These are phyloP conservation scores for Phytophthora pini DNA, from an alignment of 352 stramenopile genomes.

Conservation along the genomic window DNA sequence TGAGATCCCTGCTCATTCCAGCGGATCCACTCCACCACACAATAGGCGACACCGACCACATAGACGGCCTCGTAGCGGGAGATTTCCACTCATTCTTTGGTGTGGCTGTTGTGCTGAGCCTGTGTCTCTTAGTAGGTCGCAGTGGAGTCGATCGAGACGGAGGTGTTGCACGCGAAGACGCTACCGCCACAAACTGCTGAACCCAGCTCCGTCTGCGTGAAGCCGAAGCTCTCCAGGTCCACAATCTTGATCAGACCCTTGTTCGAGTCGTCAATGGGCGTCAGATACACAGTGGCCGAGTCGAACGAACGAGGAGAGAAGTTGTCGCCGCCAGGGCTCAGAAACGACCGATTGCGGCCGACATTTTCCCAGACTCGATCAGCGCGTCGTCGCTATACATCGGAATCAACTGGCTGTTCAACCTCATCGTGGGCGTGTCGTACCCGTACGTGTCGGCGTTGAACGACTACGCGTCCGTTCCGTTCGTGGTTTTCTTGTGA, in stretches of 20 bases:
- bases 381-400: constrained; percentile 35
- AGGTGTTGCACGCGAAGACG: constrained; percentile 6
- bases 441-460: constrained; percentile 61
- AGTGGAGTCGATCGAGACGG: constrained; percentile 23
- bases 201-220: constrained; percentile 37
- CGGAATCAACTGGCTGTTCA: constrained; percentile 57
- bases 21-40: not conserved
- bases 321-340: constrained; percentile 50
- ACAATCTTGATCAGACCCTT: constrained; percentile 68
- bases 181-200: constrained; percentile 34
- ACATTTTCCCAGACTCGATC: constrained; percentile 28
- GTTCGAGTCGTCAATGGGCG: constrained; percentile 61
- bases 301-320: constrained; percentile 46
- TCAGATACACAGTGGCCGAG: constrained; percentile 56
- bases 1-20: too few species aligned
- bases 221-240: constrained; percentile 61
- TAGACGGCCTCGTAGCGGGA: constrained; percentile 16
- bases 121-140: constrained; percentile 22
- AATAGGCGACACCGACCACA: constrained; percentile 42
- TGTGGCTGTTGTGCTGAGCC: constrained; percentile 1
- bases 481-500: constrained; percentile 53
- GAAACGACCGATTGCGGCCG: constrained; percentile 15
- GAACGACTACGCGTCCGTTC: constrained; percentile 18
- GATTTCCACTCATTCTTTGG: constrained; percentile 21
- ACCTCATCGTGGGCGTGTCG: constrained; percentile 53